Conservation (phyloP, 2,329 filamentous ascomycete species). For the Aspergillus sp. region DNA sequence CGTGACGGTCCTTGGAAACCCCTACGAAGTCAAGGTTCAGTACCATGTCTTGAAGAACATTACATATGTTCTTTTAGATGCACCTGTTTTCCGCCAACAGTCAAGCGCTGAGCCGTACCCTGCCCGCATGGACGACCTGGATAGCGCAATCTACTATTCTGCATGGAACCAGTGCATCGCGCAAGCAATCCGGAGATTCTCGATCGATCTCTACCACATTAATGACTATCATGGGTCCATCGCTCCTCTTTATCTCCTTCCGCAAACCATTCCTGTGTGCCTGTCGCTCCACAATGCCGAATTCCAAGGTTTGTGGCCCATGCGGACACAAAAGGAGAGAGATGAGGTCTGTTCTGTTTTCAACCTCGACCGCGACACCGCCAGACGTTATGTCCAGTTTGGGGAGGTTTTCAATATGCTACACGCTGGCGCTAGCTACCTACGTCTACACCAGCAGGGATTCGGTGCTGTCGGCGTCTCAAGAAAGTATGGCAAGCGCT, state of each 20-base stretch:
- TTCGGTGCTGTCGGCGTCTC: slow-evolving; percentile 67
- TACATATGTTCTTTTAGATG: slow-evolving; percentile 66
- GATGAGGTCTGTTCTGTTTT: slow-evolving; percentile 65
- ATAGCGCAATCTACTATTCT: slow-evolving; percentile 66
- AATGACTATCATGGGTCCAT: slow-evolving; percentile 65
- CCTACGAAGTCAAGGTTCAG: slow-evolving; percentile 62
- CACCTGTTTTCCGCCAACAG: slow-evolving; percentile 64
- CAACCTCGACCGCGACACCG: slow-evolving; percentile 57
- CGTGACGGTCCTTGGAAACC: slow-evolving; percentile 59
- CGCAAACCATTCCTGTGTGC: slow-evolving; percentile 59
- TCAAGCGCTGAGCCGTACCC: slow-evolving; percentile 63
- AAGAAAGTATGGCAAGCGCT: slow-evolving; percentile 66
- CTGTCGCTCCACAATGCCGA: slow-evolving; percentile 68
- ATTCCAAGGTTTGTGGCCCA: slow-evolving; percentile 67
- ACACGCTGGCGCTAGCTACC: slow-evolving; percentile 64
- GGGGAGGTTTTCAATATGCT: slow-evolving; percentile 68
- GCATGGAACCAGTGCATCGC: slow-evolving; percentile 71
- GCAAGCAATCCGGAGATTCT: slow-evolving; percentile 60
- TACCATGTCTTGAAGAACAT: slow-evolving; percentile 64
- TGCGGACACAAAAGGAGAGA: slow-evolving; percentile 60
- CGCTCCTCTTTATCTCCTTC: slow-evolving; percentile 64
- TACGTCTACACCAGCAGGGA: slow-evolving; percentile 65
- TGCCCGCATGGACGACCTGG: slow-evolving; percentile 66
- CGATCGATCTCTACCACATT: slow-evolving; percentile 63
- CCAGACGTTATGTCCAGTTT: slow-evolving; percentile 63